Percentiles rank a stretch among this genome's conserved stretches.
Evolutionary conservation across 352 stramenopile genomes (phyloP).

Genomic region (Blastocystis sp.): DNA sequence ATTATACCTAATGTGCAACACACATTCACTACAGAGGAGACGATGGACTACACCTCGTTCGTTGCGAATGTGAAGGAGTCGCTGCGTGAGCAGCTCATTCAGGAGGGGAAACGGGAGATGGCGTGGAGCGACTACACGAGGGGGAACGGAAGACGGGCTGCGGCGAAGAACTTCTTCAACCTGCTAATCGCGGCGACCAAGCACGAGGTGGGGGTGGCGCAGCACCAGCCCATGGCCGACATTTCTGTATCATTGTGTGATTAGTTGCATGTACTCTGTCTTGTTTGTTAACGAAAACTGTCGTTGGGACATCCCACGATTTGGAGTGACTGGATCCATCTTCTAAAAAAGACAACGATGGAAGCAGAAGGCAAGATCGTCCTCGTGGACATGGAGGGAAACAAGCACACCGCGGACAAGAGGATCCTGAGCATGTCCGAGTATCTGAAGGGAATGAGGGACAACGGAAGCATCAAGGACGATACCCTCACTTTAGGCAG

Average conservation of each 20-base stretch:
- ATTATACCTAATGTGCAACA: no score
- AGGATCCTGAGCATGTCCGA: slow-evolving; percentile 32
- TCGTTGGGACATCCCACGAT: not conserved
- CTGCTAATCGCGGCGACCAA: not conserved
- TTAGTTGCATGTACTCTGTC: not conserved
- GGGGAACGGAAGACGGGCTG: not conserved
- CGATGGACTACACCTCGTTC: not conserved
- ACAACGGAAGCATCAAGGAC: slow-evolving; percentile 1
- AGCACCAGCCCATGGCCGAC: not conserved
- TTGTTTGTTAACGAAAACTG: not conserved
- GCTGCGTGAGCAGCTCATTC: not conserved
- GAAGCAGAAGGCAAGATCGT: slow-evolving; percentile 7
- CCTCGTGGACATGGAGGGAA: slow-evolving; percentile 10
- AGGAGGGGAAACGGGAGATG: not conserved
- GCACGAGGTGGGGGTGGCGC: not conserved
- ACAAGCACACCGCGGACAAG: not conserved
- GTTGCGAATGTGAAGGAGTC: not conserved
- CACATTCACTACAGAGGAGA: not conserved
- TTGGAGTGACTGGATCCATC: not conserved
- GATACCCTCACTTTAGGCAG: slow-evolving; percentile 70
- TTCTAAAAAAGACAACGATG: not conserved
- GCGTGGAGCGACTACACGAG: not conserved
- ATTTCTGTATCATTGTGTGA: slow-evolving; percentile 10
- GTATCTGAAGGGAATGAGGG: slow-evolving; percentile 51
- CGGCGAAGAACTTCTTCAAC: slow-evolving; percentile 19